A percentile compares a stretch with the other conserved stretches of the same genome.
phyloP scores from a whole-genome alignment of 805 yeast species.

The Ogataea dorogensis region DNA sequence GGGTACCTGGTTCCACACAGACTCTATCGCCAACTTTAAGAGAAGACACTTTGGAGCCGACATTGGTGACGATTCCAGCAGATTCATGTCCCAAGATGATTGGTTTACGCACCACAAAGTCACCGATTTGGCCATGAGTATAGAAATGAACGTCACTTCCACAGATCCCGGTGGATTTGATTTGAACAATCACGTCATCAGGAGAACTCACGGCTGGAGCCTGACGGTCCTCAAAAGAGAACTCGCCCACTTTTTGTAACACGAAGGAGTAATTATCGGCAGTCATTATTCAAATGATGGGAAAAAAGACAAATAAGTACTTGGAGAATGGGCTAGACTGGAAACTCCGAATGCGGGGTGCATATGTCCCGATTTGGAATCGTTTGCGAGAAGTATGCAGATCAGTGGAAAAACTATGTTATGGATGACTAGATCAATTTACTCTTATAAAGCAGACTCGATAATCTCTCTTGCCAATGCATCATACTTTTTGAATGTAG shows the following conservation, averaged over 20 bases:
- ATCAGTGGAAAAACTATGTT: too few species aligned
- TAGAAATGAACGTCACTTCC: constrained; percentile 62
- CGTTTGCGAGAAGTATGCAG: too few species aligned
- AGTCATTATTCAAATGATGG: neutral
- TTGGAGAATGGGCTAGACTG: neutral
- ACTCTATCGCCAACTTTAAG: constrained; percentile 56
- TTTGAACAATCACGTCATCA: constrained; percentile 33
- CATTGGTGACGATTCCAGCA: constrained; percentile 31
- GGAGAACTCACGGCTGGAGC: constrained; percentile 27
- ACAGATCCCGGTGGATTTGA: constrained; percentile 58
- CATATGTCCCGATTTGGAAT: too few species aligned
- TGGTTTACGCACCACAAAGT: constrained; percentile 9
- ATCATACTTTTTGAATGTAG: constrained; percentile 20
- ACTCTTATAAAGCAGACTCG: too few species aligned
- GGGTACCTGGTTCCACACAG: constrained; percentile 60
- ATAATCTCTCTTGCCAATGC: constrained; percentile 16
- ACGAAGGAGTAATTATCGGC: constrained; percentile 10
- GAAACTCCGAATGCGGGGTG: constrained; percentile 5
- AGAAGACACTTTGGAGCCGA: constrained; percentile 46
- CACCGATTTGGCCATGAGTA: constrained; percentile 13
- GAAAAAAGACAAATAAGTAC: neutral
- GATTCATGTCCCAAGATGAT: constrained; percentile 36
- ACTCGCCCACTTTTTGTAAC: constrained; percentile 14
- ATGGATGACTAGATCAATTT: too few species aligned
- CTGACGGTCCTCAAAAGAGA: constrained; percentile 23